Base-by-base conservation (phyloP, 2,329 filamentous ascomycete genomes). In the Fusarium sulawesiense region DNA sequence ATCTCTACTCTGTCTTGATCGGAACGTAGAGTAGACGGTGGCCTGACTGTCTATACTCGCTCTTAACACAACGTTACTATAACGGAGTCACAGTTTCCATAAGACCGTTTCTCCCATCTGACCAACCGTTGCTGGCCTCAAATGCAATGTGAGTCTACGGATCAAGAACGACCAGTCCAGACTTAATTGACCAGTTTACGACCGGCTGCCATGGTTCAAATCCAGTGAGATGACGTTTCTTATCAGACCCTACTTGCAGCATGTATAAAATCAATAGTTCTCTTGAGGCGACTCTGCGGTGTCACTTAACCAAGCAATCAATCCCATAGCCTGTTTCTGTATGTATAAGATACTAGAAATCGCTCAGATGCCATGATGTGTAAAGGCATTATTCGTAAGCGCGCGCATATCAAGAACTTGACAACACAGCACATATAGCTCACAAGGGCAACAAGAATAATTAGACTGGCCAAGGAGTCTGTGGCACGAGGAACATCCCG, bases 331-430 rank as follows among this genome's bases (percentile, higher is more conserved):
- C 27, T 41, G n/a, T 56, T 49, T 53, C 23, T 41, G n/a, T 56
- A 55, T 41, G 32, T 57, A 49, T 49, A 65, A 49, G 48, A 8
- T 62, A 34, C 47, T 34, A 12, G 20, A 44, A 48, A 62, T 66
- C 66, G 46, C 62, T 44, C 51, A 67, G 51, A 37, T 32, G 10
- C 14, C 23, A 41, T 66, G 54, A 73, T 74, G 73, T 73, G 68
- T 65, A 60, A 60, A 42, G 46, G 45, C 67, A 55, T 47, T 40
- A 75, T 75, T 75, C 66, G 73, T 53, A 68, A 60, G 42, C 68
- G 58, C 67, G 57, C 67, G 50, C 64, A 71, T 49, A 61, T 30
- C 25, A 51, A 56, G 27, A 48, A 48, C 45, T 56, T 30, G 47
- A 55, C 41, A 65, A 60, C 60, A 37, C 60, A 60, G 23, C 53